phyloP scores from a whole-genome alignment of 1,139 yeast species.

The Suhomyces coccinellae region DNA sequence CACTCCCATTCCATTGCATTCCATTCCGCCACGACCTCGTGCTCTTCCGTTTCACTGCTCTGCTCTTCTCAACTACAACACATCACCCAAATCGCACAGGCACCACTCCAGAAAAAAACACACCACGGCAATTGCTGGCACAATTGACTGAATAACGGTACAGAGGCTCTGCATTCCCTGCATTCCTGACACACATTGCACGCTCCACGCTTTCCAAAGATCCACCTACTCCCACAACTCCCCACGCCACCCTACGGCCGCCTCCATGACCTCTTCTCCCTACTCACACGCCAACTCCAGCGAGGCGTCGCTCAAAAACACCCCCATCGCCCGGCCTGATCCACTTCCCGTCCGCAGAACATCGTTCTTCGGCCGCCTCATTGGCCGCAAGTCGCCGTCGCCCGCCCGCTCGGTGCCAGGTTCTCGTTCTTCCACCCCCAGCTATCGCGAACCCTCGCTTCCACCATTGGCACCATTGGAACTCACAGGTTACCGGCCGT shows the following conservation, averaged over 20 bases:
- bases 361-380: conserved; percentile 10
- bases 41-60: neutral
- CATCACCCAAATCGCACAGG: too few relatives aligned
- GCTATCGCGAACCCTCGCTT: conserved; percentile 13
- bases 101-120: neutral
- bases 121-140: neutral
- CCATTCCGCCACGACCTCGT: too few relatives aligned
- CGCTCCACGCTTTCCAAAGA: too few relatives aligned
- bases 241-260: neutral
- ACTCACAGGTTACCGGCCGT: conserved; percentile 54
- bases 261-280: neutral
- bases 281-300: conserved; percentile 2
- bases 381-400: conserved; percentile 10
- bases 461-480: conserved; percentile 39
- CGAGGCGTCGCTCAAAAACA: conserved; percentile 4
- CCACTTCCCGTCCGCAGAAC: conserved; percentile 5
- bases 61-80: neutral
- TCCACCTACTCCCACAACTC: too few relatives aligned
- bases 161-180: neutral
- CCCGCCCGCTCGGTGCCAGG: conserved; percentile 4
- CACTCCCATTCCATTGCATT: neutral
- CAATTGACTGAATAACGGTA: neutral
- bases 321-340: neutral
- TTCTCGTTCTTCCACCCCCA: conserved; percentile 2
- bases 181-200: too few relatives aligned